Percentiles rank a stretch among this genome's conserved stretches.
Conservation (phyloP, 2,329 filamentous ascomycete species). For the Pyrenophora tritici-repentis region DNA sequence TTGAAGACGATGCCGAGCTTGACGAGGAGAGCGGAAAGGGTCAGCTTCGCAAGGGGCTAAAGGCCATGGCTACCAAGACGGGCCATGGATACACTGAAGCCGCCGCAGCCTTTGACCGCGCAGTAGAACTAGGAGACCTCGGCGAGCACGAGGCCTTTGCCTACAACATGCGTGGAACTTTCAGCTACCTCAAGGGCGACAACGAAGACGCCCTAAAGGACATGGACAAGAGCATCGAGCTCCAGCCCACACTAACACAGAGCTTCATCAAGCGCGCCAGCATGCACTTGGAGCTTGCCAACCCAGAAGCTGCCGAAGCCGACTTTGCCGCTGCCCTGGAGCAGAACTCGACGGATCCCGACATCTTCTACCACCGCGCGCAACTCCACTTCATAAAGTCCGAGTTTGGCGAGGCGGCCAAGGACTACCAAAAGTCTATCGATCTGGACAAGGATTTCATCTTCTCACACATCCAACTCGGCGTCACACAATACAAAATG, state of each 20-base stretch:
- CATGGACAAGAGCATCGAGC: slow-evolving; percentile 88
- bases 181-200: slow-evolving; percentile 89
- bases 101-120: slow-evolving; percentile 81
- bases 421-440: slow-evolving; percentile 99
- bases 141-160: slow-evolving; percentile 86
- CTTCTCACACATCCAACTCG: slow-evolving; percentile 98
- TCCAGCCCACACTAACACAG: slow-evolving; percentile 86
- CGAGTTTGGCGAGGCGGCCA: slow-evolving; percentile 90
- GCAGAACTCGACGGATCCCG: slow-evolving; percentile 86
- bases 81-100: slow-evolving; percentile 91
- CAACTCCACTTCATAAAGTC: slow-evolving; percentile 97
- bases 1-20: slow-evolving; percentile 82
- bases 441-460: slow-evolving; percentile 96
- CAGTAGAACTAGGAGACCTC: slow-evolving; percentile 79
- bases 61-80: slow-evolving; percentile 82
- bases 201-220: slow-evolving; percentile 81
- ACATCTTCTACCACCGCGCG: slow-evolving; percentile 98
- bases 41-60: slow-evolving; percentile 81
- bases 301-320: slow-evolving; percentile 81
- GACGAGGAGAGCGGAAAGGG: slow-evolving; percentile 79
- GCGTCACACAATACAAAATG: slow-evolving; percentile 99
- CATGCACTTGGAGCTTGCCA: slow-evolving; percentile 91
- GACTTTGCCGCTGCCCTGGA: slow-evolving; percentile 86
- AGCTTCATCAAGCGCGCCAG: slow-evolving; percentile 99
- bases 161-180: slow-evolving; percentile 95